Evolutionary conservation across 768 basidiomycete species (phyloP), one percentile per base, ranked within the genome.

Genomic region (Leccinum aurantiacum): DNA sequence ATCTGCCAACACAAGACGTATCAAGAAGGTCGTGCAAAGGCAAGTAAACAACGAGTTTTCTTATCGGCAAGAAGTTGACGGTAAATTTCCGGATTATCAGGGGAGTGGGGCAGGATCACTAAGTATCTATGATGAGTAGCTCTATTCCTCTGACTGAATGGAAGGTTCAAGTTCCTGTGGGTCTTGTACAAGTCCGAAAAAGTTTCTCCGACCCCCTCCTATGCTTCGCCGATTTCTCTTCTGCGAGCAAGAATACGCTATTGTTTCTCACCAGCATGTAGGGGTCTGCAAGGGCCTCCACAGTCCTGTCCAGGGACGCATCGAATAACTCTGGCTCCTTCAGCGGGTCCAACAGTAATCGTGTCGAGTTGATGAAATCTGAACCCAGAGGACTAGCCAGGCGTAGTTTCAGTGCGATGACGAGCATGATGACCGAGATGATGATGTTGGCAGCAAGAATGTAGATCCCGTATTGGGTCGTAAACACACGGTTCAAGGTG

Each of bases 301-400:
- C 6, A 5, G 60, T 59, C 19, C 29, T 41, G 0, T 13, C 8
- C 35, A 62, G 6, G 8, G 61, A 50, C 1, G 56, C 53, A 15
- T 66, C 49, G 54, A 66, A 66, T 7, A 63, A 46, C 9, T 58
- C 57, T 4, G 65, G 29, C 15, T 59, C 52, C 53, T 46, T 59
- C 56, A 67, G 11, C n/a, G 60, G 47, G 38, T 41, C 38, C 38
- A 41, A 9, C 8, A 41, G 9, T 8, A 41, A n/a, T 17, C 17
- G 15, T 8, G 57, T 57, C 11, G 58, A 15, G 49, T 64, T 14
- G 14, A 53, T 44, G 27, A 64, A 64, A 46, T 61, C 58, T 17
- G 57, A 8, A 3, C 54, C 27, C 11, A 66, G 58, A 50, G n/a
- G 38, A 22, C 54, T 56, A 0, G 35, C 53, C n/a, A 54, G 22